Percentiles rank a stretch among this genome's conserved stretches.
Conservation (phyloP, 2,329 filamentous ascomycete genomes). For the Laburnicola sp. region DNA sequence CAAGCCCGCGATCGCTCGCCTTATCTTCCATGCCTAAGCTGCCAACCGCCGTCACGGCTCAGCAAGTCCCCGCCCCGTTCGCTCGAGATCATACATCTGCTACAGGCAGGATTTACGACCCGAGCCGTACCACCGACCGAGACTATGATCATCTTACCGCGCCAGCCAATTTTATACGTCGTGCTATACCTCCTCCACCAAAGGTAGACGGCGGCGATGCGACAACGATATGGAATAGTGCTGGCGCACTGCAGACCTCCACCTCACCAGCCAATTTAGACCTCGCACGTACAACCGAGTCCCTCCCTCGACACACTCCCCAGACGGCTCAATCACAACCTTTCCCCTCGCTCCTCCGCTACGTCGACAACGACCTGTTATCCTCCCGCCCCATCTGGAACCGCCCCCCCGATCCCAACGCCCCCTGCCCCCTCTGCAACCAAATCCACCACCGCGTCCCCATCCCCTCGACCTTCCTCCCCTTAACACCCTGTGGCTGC, state of each 20-base stretch:
- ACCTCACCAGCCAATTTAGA: too few relatives aligned
- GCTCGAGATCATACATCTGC: too few relatives aligned
- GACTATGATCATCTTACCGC: too few relatives aligned
- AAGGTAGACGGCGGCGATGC: too few relatives aligned
- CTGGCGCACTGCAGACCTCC: too few relatives aligned
- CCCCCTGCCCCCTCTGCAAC: conserved; percentile 17
- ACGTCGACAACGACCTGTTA: conserved; percentile 26
- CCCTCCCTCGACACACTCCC: neutral
- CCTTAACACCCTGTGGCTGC: conserved; percentile 26
- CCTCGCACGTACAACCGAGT: neutral
- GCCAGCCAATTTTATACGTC: too few relatives aligned
- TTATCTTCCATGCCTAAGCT: neutral
- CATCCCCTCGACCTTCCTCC: conserved; percentile 18
- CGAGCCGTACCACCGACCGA: too few relatives aligned
- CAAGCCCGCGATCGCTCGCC: neutral
- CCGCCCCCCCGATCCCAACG: conserved; percentile 5
- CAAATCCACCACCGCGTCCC: neutral
- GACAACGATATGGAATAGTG: too few relatives aligned
- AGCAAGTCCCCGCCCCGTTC: neutral
- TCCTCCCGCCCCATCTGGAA: conserved; percentile 10
- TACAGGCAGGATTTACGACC: too few relatives aligned
- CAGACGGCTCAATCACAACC: neutral
- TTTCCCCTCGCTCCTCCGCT: conserved; percentile 25
- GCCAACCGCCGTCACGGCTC: neutral
- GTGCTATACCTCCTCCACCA: too few relatives aligned